Base-by-base conservation (phyloP, 2,329 filamentous ascomycete genomes). In the Claviceps sp. region DNA sequence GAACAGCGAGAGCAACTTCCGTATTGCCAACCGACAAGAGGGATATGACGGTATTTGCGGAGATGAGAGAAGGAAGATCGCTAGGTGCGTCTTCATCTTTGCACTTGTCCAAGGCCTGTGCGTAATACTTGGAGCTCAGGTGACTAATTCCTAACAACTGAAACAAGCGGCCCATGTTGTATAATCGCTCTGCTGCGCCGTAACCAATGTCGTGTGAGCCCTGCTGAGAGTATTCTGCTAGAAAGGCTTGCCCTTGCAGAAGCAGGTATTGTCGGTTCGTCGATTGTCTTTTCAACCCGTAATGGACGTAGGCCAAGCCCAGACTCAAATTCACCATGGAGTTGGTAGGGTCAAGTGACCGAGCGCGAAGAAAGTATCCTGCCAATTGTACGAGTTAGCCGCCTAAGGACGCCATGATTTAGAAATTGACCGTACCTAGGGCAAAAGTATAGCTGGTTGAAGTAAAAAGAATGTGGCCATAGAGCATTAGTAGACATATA, bases 201-300 rank as follows among this genome's bases (percentile, higher is more conserved):
- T 9, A 40, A 13, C 42, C 41, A n/a, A 51, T 30, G 3, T 43
- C 48, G 18, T 52, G 38, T 1, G 54, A 53, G 5, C 55, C 24
- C 20, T 52, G 53, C 7, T 63, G 58, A 7, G 61, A 59, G 40
- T 70, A 70, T n/a, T 62, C 59, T 4, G 60, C 79, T 53, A 97
- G 69, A 61, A 95, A 96, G 0, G 83, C 74, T 49, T 96, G 76
- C 0, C 89, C 93, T 65, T 97, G 90, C 57, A 88, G 75, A 43
- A 96, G 81, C 42, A 89, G 79, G 62, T 87, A 91, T 63, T 97
- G 91, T 1, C 93, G 76, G 63, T 97, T 97, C 47, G 91, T 88
- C 0, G 85, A 83, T 65, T 95, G 88, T 2, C 91, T 79, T 66
- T 97, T 96, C 62, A 96, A 77, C 0, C 86, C 84, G 64, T 93